Conservation (phyloP, 202 grass and related monocot genomes). For the Saccharum hybrid region DNA sequence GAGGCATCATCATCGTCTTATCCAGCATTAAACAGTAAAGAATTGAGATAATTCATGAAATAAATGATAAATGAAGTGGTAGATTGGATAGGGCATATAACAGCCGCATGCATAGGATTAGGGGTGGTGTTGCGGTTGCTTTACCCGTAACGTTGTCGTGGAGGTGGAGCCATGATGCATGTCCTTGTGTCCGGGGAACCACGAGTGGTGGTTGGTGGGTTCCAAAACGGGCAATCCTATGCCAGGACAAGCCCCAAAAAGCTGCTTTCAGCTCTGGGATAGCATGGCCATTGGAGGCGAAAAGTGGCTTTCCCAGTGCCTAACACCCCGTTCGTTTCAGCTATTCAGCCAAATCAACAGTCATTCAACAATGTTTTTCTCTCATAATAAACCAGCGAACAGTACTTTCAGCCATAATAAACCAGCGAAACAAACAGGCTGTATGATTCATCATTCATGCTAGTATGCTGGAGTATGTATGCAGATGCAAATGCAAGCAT, state of each 20-base stretch:
- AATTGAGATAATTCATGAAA: neutral
- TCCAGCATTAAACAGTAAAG: neutral
- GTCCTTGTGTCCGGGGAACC: neutral
- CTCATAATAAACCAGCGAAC: too few relatives aligned
- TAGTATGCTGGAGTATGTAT: too few relatives aligned
- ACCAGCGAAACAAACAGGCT: too few relatives aligned
- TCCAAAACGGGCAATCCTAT: neutral
- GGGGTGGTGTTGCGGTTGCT: slow-evolving; percentile 21
- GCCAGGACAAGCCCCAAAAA: slow-evolving; percentile 11
- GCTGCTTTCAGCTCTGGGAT: neutral
- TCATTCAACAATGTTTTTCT: too few relatives aligned
- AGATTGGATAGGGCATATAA: neutral
- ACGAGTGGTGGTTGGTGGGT: slow-evolving; percentile 15
- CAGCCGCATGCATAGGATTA: neutral
- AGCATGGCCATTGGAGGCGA: too few relatives aligned
- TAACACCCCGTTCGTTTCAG: too few relatives aligned
- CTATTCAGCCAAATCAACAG: too few relatives aligned
- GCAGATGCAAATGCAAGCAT: neutral
- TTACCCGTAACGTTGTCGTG: slow-evolving; percentile 22
- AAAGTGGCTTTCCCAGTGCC: neutral
- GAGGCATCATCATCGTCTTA: neutral
- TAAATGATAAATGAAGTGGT: neutral
- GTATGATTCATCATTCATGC: neutral
- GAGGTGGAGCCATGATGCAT: slow-evolving; percentile 9
- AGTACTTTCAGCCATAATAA: too few relatives aligned